Evolutionary conservation across 768 basidiomycete genomes (phyloP).

Genomic region (Leccinum sublutescens): DNA sequence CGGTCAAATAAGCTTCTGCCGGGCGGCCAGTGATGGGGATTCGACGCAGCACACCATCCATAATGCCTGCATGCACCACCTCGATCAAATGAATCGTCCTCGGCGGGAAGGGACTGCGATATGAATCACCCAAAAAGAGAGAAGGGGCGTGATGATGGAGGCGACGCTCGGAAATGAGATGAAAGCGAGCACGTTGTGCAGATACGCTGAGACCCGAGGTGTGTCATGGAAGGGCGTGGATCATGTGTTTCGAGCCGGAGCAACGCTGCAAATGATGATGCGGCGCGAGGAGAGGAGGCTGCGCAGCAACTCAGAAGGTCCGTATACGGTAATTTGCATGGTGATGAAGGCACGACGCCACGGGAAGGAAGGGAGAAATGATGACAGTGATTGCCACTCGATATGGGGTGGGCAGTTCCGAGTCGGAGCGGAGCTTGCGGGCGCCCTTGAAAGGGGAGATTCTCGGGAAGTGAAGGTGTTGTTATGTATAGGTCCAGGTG

Average conservation of each 20-base stretch:
- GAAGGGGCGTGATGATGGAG: constrained; percentile 8
- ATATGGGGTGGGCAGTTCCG: constrained; percentile 9
- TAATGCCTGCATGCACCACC: neutral
- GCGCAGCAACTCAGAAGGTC: constrained; percentile 15
- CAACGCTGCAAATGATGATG: constrained; percentile 19
- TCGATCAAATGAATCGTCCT: neutral
- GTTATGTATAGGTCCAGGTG: constrained; percentile 19
- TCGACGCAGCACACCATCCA: neutral
- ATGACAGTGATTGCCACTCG: constrained; percentile 10
- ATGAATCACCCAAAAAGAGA: neutral
- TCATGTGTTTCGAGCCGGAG: constrained; percentile 29
- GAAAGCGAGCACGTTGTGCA: constrained; percentile 12
- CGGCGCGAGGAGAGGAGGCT: constrained; percentile 18
- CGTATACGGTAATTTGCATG: constrained; percentile 11
- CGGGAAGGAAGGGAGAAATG: constrained; percentile 13
- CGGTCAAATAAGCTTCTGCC: constrained; percentile 6
- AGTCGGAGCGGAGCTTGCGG: constrained; percentile 26
- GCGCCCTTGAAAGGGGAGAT: neutral
- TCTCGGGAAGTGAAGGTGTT: constrained; percentile 1
- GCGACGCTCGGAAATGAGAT: constrained; percentile 24
- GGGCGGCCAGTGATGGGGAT: neutral
- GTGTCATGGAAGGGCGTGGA: constrained; percentile 17
- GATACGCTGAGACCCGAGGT: constrained; percentile 7
- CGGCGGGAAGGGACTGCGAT: neutral
- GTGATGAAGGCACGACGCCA: constrained; percentile 12